Conservation (phyloP, 2,329 filamentous ascomycete species). For the Coniochaeta sp. region DNA sequence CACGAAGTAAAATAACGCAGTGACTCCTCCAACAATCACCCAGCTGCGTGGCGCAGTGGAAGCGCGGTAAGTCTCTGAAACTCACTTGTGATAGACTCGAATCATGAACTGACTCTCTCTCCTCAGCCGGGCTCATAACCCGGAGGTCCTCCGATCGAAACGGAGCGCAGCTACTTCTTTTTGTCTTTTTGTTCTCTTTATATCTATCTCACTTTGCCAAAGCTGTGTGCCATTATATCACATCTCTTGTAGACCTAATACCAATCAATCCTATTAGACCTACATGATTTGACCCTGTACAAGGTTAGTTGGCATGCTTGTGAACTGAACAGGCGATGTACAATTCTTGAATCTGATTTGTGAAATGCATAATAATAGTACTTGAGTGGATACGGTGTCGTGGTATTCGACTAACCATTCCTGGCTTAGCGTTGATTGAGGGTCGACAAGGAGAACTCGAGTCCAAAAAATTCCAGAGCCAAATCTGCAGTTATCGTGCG, state of each 20-base stretch:
- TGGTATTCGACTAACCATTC: not conserved
- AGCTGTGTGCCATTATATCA: too few relatives aligned
- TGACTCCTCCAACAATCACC: not conserved
- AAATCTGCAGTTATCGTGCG: not conserved
- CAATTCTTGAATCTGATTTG: too few relatives aligned
- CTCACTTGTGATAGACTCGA: not conserved
- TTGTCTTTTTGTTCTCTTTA: not conserved
- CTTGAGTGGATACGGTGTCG: too few relatives aligned
- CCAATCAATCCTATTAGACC: too few relatives aligned
- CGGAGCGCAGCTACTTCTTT: not conserved
- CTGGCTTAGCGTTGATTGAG: not conserved
- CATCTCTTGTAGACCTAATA: too few relatives aligned
- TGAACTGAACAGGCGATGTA: too few relatives aligned
- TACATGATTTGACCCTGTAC: too few relatives aligned
- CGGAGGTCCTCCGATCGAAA: slow-evolving; percentile 1
- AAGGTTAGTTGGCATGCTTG: too few relatives aligned
- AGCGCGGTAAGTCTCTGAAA: slow-evolving; percentile 1
- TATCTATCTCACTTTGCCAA: too few relatives aligned
- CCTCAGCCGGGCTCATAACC: not conserved
- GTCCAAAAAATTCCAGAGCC: not conserved
- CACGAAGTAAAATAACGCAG: not conserved
- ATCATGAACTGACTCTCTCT: not conserved
- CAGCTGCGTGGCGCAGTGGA: slow-evolving; percentile 1
- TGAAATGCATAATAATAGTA: too few relatives aligned
- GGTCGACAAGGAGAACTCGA: not conserved